A percentile compares a stretch with the other conserved stretches of the same genome.
Conservation (phyloP, 805 yeast species). For the Pichia eremophila region DNA sequence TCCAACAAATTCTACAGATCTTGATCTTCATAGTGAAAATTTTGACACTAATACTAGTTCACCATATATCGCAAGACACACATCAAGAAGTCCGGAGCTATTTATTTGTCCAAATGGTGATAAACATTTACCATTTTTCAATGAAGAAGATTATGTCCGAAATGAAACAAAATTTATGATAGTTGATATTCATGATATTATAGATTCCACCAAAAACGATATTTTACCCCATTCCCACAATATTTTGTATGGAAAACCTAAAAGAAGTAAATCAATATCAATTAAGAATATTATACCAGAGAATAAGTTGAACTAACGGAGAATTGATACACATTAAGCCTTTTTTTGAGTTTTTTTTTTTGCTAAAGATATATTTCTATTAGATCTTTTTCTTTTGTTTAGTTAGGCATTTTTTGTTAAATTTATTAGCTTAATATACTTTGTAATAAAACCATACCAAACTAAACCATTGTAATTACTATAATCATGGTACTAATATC, state of each 20-base stretch:
- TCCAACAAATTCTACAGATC: not conserved
- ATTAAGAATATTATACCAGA: not conserved
- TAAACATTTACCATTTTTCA: not conserved
- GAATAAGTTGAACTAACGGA: no score
- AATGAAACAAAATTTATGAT: slow-evolving; percentile 15
- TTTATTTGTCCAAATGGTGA: not conserved
- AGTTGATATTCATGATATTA: slow-evolving; percentile 12
- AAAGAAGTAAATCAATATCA: not conserved
- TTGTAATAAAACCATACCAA: no score
- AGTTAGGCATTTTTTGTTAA: no score
- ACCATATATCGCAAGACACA: not conserved
- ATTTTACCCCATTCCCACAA: slow-evolving; percentile 12
- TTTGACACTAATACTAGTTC: not conserved
- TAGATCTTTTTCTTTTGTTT: no score
- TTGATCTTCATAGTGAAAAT: not conserved
- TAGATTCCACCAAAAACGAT: slow-evolving; percentile 9
- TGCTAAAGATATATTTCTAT: no score
- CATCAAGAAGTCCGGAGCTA: not conserved
- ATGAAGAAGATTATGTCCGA: slow-evolving; percentile 7
- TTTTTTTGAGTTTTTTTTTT: not conserved
- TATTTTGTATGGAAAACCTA: not conserved
- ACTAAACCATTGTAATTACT: no score
- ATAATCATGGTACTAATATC: no score
- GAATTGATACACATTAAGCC: no score
- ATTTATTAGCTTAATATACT: no score